Base-by-base conservation (phyloP, 495 filamentous ascomycete genomes). In the Penicillium parvum region DNA sequence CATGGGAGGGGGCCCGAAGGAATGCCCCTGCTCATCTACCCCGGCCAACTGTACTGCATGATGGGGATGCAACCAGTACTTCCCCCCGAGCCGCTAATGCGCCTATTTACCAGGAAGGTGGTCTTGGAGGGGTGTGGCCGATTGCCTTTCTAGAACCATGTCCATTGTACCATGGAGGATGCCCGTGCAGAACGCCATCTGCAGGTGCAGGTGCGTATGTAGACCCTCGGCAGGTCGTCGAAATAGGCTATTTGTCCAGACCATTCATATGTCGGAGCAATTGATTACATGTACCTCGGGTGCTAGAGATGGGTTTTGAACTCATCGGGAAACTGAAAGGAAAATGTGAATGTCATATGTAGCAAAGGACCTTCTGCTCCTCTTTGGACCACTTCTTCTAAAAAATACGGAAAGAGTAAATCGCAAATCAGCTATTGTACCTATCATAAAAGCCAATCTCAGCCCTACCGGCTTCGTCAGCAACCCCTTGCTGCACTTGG, bases 11-110 rank as follows among this genome's bases (percentile, higher is more conserved):
- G 34, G 35, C 26, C 17, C 18, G 36, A 40, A 30, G 22, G 28
- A 32, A 28, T 17, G 30, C 43, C 43, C 43, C 28, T 39, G 19
- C 28, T 47, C 40, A 9, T 33, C 35, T 16, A 40, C 14, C 20
- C n/a, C 43, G 19, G 45, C 47, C 52, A 54, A 52, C 47, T 43
- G 51, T 45, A 46, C 23, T 49, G 38, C 40, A 52, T 30, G 29
- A 19, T 53, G 53, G 57, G 43, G 47, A 36, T 66, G 63, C 55
- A 58, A 11, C 47, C 37, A 33, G 7, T 53, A 34, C 58, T 63
- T 65, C 62, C 63, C 59, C 63, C 60, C 63, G 60, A 54, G 46
- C 35, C 57, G 54, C 63, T 64, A 61, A 66, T 66, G 58, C 56
- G 52, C 48, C 30, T 22, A 30, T 51, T 41, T 34, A 53, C 46